These are phyloP conservation scores for Clitocybe nebularis DNA, from an alignment of 1,284 basidiomycete species.

Conservation along the genomic window DNA sequence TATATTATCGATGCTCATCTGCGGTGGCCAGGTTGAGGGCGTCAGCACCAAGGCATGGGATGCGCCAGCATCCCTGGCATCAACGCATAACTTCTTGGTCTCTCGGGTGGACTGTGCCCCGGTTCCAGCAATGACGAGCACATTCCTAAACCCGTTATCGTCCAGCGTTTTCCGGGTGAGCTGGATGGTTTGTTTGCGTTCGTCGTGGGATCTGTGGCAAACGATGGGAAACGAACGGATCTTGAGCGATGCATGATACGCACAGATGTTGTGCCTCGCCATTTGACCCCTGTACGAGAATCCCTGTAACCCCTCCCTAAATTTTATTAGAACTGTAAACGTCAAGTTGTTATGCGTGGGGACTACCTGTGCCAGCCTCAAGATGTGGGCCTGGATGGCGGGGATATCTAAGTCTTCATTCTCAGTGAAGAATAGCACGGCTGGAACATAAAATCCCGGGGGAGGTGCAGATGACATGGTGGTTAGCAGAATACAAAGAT, in stretches of 20 bases:
- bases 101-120: conserved; percentile 80
- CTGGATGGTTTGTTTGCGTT: conserved; percentile 58
- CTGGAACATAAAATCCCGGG: conserved; percentile 69
- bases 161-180: conserved; percentile 74
- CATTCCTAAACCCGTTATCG: conserved; percentile 62
- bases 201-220: conserved; percentile 32
- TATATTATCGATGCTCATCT: conserved; percentile 61
- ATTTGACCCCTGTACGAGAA: conserved; percentile 74
- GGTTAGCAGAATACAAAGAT: background rate
- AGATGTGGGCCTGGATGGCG: conserved; percentile 57
- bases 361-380: conserved; percentile 67
- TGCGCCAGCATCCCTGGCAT: conserved; percentile 81
- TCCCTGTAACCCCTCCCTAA: conserved; percentile 70
- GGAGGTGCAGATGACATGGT: conserved; percentile 39
- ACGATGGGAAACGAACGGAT: conserved; percentile 3
- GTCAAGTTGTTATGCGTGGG: too few relatives aligned
- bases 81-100: conserved; percentile 74
- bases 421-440: conserved; percentile 65
- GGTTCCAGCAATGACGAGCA: conserved; percentile 81
- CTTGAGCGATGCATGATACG: conserved; percentile 3
- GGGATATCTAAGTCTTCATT: conserved; percentile 63
- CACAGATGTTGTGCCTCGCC: conserved; percentile 78
- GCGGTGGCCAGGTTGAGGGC: conserved; percentile 62
- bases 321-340: too few relatives aligned
- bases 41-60: conserved; percentile 74